Percentiles rank a stretch among this genome's conserved stretches.
Conservation (phyloP, 352 stramenopile species). For the Thraustochytrium striatum region DNA sequence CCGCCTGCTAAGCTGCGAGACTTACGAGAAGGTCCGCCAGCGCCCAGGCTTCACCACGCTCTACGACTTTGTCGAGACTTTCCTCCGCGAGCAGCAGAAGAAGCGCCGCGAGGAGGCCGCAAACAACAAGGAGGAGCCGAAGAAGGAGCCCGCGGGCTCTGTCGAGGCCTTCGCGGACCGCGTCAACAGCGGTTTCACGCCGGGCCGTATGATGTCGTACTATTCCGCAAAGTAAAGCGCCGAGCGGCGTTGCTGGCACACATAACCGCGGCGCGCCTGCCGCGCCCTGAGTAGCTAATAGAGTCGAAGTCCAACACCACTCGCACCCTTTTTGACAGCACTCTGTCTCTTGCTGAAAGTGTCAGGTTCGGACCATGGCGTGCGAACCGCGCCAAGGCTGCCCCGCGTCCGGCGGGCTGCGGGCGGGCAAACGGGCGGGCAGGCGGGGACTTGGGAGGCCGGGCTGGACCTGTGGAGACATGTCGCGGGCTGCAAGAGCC, state of each 20-base stretch:
- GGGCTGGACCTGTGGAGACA: too few relatives aligned
- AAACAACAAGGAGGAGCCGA: not conserved
- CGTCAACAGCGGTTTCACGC: constrained; percentile 18
- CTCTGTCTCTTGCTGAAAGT: not conserved
- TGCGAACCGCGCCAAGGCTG: not conserved
- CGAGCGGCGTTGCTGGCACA: too few relatives aligned
- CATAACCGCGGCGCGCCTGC: too few relatives aligned
- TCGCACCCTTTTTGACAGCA: not conserved
- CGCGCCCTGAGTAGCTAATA: not conserved
- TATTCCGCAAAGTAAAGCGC: too few relatives aligned
- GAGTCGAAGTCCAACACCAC: not conserved
- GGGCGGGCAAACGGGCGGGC: too few relatives aligned
- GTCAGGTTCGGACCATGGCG: not conserved
- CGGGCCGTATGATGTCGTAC: constrained; percentile 1
- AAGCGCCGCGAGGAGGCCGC: not conserved
- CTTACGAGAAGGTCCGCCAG: not conserved
- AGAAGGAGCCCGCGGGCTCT: not conserved
- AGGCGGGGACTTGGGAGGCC: too few relatives aligned
- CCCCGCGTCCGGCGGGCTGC: too few relatives aligned
- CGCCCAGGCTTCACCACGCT: constrained; percentile 5
- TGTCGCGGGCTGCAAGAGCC: too few relatives aligned
- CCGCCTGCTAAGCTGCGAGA: constrained; percentile 3
- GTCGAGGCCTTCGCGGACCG: constrained; percentile 23
- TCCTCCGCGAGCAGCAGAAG: constrained; percentile 16
- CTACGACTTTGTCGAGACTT: constrained; percentile 16